A percentile compares a stretch with the other conserved stretches of the same genome.
Conservation (phyloP, 129 eudicot species). For the Gnaphalium uliginosum region DNA sequence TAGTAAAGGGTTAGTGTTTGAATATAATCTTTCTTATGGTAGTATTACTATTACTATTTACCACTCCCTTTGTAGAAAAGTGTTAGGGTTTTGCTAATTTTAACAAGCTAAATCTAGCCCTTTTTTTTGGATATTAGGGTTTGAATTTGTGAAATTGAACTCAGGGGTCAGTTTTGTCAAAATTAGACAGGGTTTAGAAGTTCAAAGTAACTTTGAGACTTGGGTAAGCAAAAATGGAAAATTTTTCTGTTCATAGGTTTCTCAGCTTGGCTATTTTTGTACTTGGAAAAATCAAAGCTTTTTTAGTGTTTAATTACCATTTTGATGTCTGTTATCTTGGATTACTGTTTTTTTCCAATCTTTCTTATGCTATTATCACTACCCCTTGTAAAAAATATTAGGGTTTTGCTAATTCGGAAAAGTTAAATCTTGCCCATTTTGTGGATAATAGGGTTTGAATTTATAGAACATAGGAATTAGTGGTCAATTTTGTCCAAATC, state of each 20-base stretch:
- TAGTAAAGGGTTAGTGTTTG: constrained; percentile 2
- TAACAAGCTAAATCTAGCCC: constrained; percentile 18
- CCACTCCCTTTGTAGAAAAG: neutral
- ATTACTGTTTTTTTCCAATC: constrained; percentile 23
- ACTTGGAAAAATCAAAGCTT: constrained; percentile 15
- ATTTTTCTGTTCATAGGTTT: neutral
- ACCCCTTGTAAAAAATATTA: constrained; percentile 4
- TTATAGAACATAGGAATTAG: neutral
- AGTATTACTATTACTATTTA: neutral
- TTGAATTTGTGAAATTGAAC: constrained; percentile 14
- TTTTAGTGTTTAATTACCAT: neutral
- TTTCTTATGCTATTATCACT: neutral
- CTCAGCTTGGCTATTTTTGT: neutral
- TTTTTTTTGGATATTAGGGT: constrained; percentile 30
- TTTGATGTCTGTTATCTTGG: neutral
- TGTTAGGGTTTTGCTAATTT: constrained; percentile 25
- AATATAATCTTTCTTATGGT: neutral
- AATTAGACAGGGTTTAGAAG: neutral
- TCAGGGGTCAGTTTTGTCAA: neutral
- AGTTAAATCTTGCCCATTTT: constrained; percentile 20
- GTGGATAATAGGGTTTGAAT: constrained; percentile 28
- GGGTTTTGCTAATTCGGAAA: constrained; percentile 29
- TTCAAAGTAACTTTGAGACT: neutral
- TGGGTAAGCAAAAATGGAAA: neutral
- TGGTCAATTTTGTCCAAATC: neutral